These are phyloP conservation scores for Ceratocystis destructans DNA, from an alignment of 2,329 filamentous ascomycete genomes.

Conservation along the genomic window DNA sequence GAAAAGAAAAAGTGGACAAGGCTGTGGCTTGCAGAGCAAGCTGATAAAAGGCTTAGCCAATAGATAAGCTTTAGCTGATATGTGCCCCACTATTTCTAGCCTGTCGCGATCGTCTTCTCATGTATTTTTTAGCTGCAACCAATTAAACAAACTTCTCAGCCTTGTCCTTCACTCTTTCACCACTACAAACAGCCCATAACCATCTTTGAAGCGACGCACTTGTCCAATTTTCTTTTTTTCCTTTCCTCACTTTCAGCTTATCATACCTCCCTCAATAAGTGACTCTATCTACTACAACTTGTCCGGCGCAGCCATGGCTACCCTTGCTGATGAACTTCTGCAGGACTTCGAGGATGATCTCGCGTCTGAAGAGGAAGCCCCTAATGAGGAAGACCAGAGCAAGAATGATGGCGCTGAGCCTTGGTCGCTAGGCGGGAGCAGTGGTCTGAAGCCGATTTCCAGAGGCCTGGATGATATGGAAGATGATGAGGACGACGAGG, in stretches of 20 bases:
- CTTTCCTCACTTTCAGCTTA: no score
- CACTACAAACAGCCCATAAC: neutral
- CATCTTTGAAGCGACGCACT: neutral
- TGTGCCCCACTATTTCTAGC: neutral
- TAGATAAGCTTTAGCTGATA: slow-evolving; percentile 8
- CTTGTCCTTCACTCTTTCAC: neutral
- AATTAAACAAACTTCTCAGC: slow-evolving; percentile 11
- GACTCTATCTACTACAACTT: no score
- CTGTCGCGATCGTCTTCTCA: neutral
- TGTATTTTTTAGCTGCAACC: slow-evolving; percentile 11
- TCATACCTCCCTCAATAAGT: no score
- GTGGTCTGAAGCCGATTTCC: slow-evolving; percentile 24
- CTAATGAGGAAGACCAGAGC: slow-evolving; percentile 36
- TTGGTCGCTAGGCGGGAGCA: neutral
- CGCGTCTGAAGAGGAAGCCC: slow-evolving; percentile 43
- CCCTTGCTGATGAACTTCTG: slow-evolving; percentile 79
- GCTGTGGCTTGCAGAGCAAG: slow-evolving; percentile 2
- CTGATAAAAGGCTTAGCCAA: slow-evolving; percentile 14
- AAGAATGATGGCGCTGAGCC: slow-evolving; percentile 26
- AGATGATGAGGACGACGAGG: slow-evolving; percentile 46
- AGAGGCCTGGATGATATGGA: slow-evolving; percentile 37
- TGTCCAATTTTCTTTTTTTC: neutral
- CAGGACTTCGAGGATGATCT: slow-evolving; percentile 68
- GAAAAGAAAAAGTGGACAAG: slow-evolving; percentile 17
- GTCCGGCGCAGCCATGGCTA: slow-evolving; percentile 51